Percentiles rank a stretch among this genome's conserved stretches.
These are phyloP conservation scores for Keqinozyma sinolaborantium DNA, from an alignment of 1,139 yeast genomes.

Conservation along the genomic window DNA sequence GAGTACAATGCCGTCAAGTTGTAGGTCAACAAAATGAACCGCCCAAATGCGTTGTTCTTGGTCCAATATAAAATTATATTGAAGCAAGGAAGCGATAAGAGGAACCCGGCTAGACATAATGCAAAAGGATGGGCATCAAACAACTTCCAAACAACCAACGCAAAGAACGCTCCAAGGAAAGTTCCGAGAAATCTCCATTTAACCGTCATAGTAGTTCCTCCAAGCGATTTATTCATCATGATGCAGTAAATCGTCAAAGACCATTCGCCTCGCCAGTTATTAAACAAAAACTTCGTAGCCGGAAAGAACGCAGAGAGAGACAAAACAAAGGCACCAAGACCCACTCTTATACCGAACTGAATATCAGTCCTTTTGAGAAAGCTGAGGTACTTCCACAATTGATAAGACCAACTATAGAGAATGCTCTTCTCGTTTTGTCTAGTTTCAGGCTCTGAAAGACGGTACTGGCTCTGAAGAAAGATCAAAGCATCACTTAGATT, in stretches of 20 bases:
- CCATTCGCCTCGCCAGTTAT: constrained; percentile 82
- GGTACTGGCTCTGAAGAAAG: constrained; percentile 30
- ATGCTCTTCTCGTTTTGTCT: constrained; percentile 7
- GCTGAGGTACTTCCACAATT: constrained; percentile 30
- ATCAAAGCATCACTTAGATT: constrained; percentile 36
- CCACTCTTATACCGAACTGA: constrained; percentile 77
- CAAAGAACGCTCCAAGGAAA: constrained; percentile 62
- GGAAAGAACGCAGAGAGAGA: constrained; percentile 69
- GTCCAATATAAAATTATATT: constrained; percentile 68
- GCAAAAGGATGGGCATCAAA: constrained; percentile 56
- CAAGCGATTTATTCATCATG: constrained; percentile 84
- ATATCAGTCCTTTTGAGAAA: constrained; percentile 58
- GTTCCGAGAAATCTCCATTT: constrained; percentile 78
- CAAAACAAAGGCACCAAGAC: constrained; percentile 67
- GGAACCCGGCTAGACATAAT: constrained; percentile 55
- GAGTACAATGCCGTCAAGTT: constrained; percentile 78
- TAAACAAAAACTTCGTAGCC: constrained; percentile 49
- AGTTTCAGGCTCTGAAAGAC: constrained; percentile 6
- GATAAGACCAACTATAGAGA: constrained; percentile 11
- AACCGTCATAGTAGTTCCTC: constrained; percentile 79
- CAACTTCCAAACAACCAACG: constrained; percentile 55
- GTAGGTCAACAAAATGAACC: constrained; percentile 73
- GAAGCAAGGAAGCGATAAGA: constrained; percentile 63
- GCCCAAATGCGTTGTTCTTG: constrained; percentile 58
- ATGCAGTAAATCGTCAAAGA: constrained; percentile 75